Evolutionary conservation across 495 filamentous ascomycete species (phyloP), one percentile per base, ranked within the genome.

Genomic region (Wilcoxina mikolae): DNA sequence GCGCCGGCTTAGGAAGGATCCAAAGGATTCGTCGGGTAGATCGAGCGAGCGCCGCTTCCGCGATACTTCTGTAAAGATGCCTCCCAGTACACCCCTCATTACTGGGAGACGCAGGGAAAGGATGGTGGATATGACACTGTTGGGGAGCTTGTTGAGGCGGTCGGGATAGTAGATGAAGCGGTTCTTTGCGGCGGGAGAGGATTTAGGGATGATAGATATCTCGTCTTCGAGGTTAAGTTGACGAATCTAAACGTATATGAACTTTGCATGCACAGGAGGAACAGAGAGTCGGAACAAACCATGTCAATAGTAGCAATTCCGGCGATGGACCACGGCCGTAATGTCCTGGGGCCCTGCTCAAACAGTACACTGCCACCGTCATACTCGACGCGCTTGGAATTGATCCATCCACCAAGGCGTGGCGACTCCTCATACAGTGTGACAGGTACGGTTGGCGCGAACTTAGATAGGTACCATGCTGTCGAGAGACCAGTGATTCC

Each of bases 151-250:
- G 41, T 91, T 85, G 25, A 99, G 76, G 60, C 80, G 86, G 64
- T 95, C 84, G 3, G 88, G 87, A 60, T 93, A 95, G 73, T 94
- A 96, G 47, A 98, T 75, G 65, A 76, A 98, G n/a, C 86, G 82
- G 57, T 82, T 81, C 50, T 64, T 63, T 11, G 78, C 72, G 4
- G 74, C 75, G 0, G 70, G 71, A 1, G 72, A 71, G 27, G 60
- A 63, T 48, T 72, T 77, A 23, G 64, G 56, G 4, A 76, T 79
- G 35, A 72, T 65, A n/a, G 85, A 58, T n/a, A 91, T 56, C 55
- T 87, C 72, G 43, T 79, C 61, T 17, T 71, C 59, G 44, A 98
- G 67, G 11, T 68, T 73, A 17, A 95, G 69, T 10, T 78, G 72
- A 29, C 70, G 59, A 44, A 91, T 70, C 87, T 93, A 56, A 26